Evolutionary conservation across 345 rosid species (phyloP), one percentile per base, ranked within the genome.

Genomic region (Hibiscus trionum): DNA sequence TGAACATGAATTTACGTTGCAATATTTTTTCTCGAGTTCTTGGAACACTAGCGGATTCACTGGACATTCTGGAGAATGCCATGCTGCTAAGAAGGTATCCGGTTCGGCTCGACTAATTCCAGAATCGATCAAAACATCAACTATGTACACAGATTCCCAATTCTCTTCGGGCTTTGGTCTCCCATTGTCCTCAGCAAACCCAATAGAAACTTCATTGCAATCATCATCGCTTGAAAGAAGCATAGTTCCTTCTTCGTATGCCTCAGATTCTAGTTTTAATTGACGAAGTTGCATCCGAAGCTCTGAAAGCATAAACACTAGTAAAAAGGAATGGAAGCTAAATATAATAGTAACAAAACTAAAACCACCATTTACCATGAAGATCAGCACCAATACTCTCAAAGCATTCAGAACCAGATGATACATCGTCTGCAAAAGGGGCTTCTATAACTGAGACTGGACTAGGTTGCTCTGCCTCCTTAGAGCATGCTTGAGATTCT

Each of bases 391-490:
- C 89, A 77, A 93, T 83, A 76, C 92, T 84, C 86, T 89, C 99
- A 83, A 96, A 93, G 85, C 97, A 89, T 76, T 96, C 98, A 7
- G 98, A 96, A 80, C 90, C 79, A 26, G 91, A 88, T 72, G 97
- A 91, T 31, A 77, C 56, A 73, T 89, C 96, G 37, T 89, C 93
- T 49, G 84, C 76, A 46, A 89, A 96, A 73, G 96, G 86, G 70
- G 94, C 81, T 85, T 96, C 98, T 67, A 96, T 86, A 80, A 93
- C 85, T 61, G 99, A 96, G 76, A 87, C 83, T 1, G 98, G 99
- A 83, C 98, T 93, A 33, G 99, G 99, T 79, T 96, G 99, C 44
- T 93, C 96, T 47, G 82, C 84, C 79, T 93, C 99, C 85, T 89
- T 95, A 7, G 86, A 76, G 79, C 77, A 80, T 72, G 85, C 87